Percentiles rank a stretch among this genome's conserved stretches.
phyloP scores from a whole-genome alignment of 2,329 filamentous ascomycete genomes.

The Pseudocercospora macadamiae region DNA sequence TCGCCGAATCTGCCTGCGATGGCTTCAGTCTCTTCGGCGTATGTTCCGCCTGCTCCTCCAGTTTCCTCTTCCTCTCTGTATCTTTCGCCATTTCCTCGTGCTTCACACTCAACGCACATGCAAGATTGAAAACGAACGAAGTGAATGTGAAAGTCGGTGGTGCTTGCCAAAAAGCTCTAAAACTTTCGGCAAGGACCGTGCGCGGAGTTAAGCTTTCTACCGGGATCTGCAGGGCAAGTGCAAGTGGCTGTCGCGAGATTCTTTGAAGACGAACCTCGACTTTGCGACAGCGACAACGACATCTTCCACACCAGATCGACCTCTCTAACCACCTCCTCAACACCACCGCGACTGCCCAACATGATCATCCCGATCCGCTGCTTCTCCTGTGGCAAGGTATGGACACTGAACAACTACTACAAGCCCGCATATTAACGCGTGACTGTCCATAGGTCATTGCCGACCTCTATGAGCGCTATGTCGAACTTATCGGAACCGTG shows the following conservation, averaged over 20 bases:
- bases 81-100: conserved; percentile 22
- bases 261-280: conserved; percentile 5
- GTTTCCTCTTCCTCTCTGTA: conserved; percentile 27
- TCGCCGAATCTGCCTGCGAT: conserved; percentile 19
- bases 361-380: conserved; percentile 99
- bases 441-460: conserved; percentile 73
- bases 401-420: conserved; percentile 22
- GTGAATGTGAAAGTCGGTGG: not conserved
- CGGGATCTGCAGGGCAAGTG: conserved; percentile 5
- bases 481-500: conserved; percentile 80
- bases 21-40: conserved; percentile 28
- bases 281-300: conserved; percentile 11
- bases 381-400: conserved; percentile 98
- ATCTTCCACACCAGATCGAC: not conserved
- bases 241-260: not conserved
- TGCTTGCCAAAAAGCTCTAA: conserved; percentile 18
- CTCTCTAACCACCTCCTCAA: not conserved
- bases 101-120: not conserved
- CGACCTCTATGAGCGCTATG: conserved; percentile 95
- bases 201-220: conserved; percentile 4
- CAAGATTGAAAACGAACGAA: not conserved
- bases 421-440: conserved; percentile 6
- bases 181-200: conserved; percentile 18
- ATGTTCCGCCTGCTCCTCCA: conserved; percentile 22
- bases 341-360: conserved; percentile 40